Percentiles rank a stretch among this genome's conserved stretches.
phyloP scores from a whole-genome alignment of 2,329 filamentous ascomycete species.

The Penicillium sp. region DNA sequence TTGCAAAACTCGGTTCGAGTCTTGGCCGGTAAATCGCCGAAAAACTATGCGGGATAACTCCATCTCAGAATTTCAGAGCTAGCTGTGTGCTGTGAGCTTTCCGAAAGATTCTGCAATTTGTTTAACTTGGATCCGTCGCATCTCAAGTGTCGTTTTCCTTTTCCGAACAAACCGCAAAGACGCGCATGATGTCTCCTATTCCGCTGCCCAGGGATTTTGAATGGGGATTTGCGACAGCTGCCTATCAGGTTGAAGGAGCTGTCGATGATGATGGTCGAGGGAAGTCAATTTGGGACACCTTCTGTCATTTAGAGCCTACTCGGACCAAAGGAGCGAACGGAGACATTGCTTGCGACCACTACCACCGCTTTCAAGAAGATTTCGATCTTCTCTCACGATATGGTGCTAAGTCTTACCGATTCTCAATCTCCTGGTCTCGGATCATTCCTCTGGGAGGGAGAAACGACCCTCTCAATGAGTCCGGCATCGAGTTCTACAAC shows the following conservation, averaged over 20 bases:
- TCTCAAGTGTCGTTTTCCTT: too few relatives aligned
- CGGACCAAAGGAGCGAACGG: slow-evolving; percentile 39
- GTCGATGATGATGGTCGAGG: too few relatives aligned
- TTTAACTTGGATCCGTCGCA: too few relatives aligned
- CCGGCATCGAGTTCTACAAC: slow-evolving; percentile 46
- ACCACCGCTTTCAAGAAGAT: slow-evolving; percentile 48
- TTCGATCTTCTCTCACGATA: slow-evolving; percentile 27
- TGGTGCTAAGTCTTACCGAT: slow-evolving; percentile 34
- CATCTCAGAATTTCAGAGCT: too few relatives aligned
- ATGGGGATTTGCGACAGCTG: too few relatives aligned
- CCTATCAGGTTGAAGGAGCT: too few relatives aligned
- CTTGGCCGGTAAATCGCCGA: neutral
- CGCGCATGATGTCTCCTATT: neutral
- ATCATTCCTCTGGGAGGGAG: slow-evolving; percentile 47
- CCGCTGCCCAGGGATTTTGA: neutral
- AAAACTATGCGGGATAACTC: too few relatives aligned
- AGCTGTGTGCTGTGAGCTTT: too few relatives aligned
- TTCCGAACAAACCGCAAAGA: too few relatives aligned
- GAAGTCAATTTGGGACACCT: too few relatives aligned
- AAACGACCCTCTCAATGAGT: slow-evolving; percentile 43
- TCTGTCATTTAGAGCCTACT: slow-evolving; percentile 28
- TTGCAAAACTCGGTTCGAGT: neutral
- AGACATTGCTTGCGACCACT: slow-evolving; percentile 49
- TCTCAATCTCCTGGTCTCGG: slow-evolving; percentile 48
- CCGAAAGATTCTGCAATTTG: too few relatives aligned